Conservation (phyloP, 2,329 filamentous ascomycete species). For the Calonectria henricotiae region DNA sequence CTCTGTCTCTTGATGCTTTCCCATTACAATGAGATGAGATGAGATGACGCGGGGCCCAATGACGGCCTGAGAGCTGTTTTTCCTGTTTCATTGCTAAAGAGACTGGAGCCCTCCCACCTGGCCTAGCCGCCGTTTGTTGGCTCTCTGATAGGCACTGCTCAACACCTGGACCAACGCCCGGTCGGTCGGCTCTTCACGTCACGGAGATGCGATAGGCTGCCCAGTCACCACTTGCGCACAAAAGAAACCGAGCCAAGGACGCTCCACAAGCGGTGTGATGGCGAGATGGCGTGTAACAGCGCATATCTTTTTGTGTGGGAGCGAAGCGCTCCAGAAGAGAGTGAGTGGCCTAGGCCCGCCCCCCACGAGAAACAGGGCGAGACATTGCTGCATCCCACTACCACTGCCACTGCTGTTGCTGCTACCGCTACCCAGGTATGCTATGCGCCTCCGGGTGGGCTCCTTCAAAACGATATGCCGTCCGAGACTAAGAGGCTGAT, state of each 20-base stretch:
- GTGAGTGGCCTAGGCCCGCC: background rate
- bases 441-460: slow-evolving; percentile 11
- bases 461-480: slow-evolving; percentile 9
- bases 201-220: slow-evolving; percentile 31
- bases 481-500: slow-evolving; percentile 19
- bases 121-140: slow-evolving; percentile 21
- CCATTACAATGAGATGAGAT: background rate
- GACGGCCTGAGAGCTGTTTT: slow-evolving; percentile 1
- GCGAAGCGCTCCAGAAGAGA: background rate
- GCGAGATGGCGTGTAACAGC: slow-evolving; percentile 35
- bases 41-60: background rate
- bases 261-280: slow-evolving; percentile 36
- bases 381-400: slow-evolving; percentile 20
- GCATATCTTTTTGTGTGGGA: slow-evolving; percentile 23
- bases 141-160: slow-evolving; percentile 16
- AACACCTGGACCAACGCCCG: slow-evolving; percentile 15
- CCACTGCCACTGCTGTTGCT: background rate
- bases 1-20: background rate
- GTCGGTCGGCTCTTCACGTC: slow-evolving; percentile 15
- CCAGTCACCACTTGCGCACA: slow-evolving; percentile 24
- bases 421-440: slow-evolving; percentile 9
- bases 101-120: background rate
- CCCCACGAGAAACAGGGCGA: slow-evolving; percentile 32
- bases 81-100: background rate
- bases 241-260: background rate